A percentile compares a stretch with the other conserved stretches of the same genome.
Conservation (phyloP, 148 eudicot genomes). For the Nyssa sinensis region DNA sequence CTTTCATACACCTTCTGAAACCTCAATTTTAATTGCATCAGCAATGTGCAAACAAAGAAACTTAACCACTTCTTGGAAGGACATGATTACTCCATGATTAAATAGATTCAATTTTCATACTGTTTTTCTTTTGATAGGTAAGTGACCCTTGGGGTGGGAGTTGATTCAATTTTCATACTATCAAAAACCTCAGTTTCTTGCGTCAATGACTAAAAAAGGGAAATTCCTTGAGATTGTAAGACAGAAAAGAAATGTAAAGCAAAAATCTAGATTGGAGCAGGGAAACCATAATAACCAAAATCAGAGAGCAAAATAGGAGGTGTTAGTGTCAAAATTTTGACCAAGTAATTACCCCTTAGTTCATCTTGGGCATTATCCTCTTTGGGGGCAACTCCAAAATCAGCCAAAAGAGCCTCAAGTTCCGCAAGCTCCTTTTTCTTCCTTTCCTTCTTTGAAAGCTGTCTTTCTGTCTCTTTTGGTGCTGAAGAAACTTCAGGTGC, state of each 20-base stretch:
- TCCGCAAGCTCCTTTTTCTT: conserved; percentile 69
- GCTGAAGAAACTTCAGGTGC: conserved; percentile 42
- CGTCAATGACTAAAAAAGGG: neutral
- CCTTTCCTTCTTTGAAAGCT: conserved; percentile 59
- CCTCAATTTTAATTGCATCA: conserved; percentile 7
- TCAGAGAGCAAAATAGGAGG: neutral
- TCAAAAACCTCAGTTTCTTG: neutral
- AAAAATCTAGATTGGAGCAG: neutral
- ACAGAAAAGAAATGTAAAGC: neutral
- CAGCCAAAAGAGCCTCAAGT: conserved; percentile 60
- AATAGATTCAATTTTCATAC: neutral
- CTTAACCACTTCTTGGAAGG: neutral
- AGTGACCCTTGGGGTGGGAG: too few species aligned
- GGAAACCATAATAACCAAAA: neutral
- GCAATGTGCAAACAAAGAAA: neutral
- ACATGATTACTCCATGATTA: neutral
- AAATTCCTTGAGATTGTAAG: conserved; percentile 2
- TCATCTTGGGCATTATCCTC: conserved; percentile 38
- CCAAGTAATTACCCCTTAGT: neutral
- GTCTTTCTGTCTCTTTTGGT: conserved; percentile 55
- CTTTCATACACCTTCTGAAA: neutral
- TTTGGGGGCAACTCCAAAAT: conserved; percentile 41
- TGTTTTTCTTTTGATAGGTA: too few species aligned
- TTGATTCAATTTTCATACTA: neutral
- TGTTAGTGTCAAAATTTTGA: neutral